A percentile compares a stretch with the other conserved stretches of the same genome.
Evolutionary conservation across 192 early-diverging fungal species (phyloP).

Genomic region (Geosiphon pyriformis): DNA sequence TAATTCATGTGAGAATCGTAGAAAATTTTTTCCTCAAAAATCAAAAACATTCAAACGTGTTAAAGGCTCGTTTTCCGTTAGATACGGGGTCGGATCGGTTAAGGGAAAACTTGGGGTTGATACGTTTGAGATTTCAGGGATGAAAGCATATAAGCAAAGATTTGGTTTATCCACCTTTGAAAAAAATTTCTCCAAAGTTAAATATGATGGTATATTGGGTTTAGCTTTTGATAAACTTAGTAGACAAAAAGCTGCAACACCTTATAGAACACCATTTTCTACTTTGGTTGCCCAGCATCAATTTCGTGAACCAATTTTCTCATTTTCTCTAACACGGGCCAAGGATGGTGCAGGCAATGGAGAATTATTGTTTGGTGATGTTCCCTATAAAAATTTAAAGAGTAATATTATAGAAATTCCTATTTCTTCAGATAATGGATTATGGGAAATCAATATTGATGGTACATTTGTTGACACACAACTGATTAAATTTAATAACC

Average conservation of each 20-base stretch:
- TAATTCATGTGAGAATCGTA: slow-evolving; percentile 32
- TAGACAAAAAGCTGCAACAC: slow-evolving; percentile 28
- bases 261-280: slow-evolving; percentile 49
- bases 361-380: slow-evolving; percentile 15
- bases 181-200: slow-evolving; percentile 37
- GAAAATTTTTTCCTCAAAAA: slow-evolving; percentile 18
- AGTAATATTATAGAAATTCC: neutral
- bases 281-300: slow-evolving; percentile 43
- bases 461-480: neutral
- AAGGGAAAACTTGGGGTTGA: slow-evolving; percentile 31
- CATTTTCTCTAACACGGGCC: slow-evolving; percentile 45
- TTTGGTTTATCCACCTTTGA: slow-evolving; percentile 44
- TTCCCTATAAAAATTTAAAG: neutral
- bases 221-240: slow-evolving; percentile 44
- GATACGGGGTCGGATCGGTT: slow-evolving; percentile 33
- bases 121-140: slow-evolving; percentile 23
- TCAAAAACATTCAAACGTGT: slow-evolving; percentile 27
- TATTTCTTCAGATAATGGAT: neutral
- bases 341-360: slow-evolving; percentile 24
- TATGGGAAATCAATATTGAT: slow-evolving; percentile 10
- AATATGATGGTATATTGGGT: slow-evolving; percentile 53
- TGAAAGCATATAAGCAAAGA: slow-evolving; percentile 21
- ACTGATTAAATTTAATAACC: neutral
- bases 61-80: slow-evolving; percentile 20
- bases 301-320: slow-evolving; percentile 50